Evolutionary conservation across 495 filamentous ascomycete genomes (phyloP), one percentile per base, ranked within the genome.

Genomic region (Penicillium silybi): DNA sequence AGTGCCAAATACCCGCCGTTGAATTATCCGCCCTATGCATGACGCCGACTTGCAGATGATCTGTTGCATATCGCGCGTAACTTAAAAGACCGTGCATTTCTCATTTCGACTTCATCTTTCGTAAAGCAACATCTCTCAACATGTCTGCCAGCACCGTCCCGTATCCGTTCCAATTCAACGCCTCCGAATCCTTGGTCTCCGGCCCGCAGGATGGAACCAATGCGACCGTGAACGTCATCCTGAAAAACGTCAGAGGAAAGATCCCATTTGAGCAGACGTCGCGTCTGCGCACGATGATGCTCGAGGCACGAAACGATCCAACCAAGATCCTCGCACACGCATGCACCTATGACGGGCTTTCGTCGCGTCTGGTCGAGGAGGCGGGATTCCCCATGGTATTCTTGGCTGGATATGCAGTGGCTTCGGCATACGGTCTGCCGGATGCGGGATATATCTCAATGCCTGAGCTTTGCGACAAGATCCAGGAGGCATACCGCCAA

Each of bases 361-460:
- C 62, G 8, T 71, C 71, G 11, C 67, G 70, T 2, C 62, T 76
- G 4, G 59, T 70, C 25, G 68, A 73, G 27, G 66, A 74, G 50
- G 66, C 70, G 3, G 73, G 73, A 0, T 76, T 73, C 34, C 70
- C 69, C 0, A 64, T 72, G 44, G 35, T 72, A 9, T 74, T 73
- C 48, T 52, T 72, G 0, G 62, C 66, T 4, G 67, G 70, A 0
- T 73, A 67, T 52, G 61, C 66, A 0, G 66, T 72, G 1, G 46
- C 70, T 5, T 65, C 56, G 22, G 53, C 68, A 15, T 61, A 62
- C 18, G 68, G 71, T 17, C 63, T 75, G 0, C 71, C 72, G 16
- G 72, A 75, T 46, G 70, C 72, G 3, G 72, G 72, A 22, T 74
- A 75, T 38, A 73, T 74, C 23, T 71, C 69, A 6, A 70, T 74